These are phyloP conservation scores for Pyrenophora teres DNA, from an alignment of 2,329 filamentous ascomycete species.

Conservation along the genomic window DNA sequence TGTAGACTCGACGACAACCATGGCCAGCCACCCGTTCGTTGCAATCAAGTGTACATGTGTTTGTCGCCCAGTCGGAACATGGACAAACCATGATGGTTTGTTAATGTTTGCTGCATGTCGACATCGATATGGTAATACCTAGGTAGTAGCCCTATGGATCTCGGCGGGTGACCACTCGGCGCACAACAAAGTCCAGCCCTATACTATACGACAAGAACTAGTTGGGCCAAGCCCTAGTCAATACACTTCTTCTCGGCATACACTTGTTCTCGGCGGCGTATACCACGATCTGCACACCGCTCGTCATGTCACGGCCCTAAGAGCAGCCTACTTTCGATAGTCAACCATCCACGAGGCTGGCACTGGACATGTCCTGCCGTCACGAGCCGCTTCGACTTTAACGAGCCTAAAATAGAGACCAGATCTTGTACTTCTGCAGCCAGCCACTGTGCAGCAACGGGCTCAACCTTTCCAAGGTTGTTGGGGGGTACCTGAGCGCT, in stretches of 20 bases:
- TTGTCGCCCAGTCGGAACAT: conserved; percentile 16
- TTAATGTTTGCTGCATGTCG: not conserved
- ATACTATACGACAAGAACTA: conserved; percentile 1
- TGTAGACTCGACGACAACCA: not conserved
- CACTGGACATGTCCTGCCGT: conserved; percentile 10
- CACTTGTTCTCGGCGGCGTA: too few relatives aligned
- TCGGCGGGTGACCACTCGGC: too few relatives aligned
- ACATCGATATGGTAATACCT: too few relatives aligned
- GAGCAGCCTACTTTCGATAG: conserved; percentile 21
- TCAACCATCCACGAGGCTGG: conserved; percentile 19
- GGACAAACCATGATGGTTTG: conserved; percentile 18
- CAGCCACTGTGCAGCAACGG: conserved; percentile 25
- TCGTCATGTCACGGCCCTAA: conserved; percentile 35
- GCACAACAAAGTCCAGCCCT: conserved; percentile 3
- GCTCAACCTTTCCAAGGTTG: conserved; percentile 20
- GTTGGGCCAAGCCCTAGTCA: too few relatives aligned
- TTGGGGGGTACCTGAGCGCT: conserved; percentile 36
- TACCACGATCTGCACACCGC: conserved; percentile 27
- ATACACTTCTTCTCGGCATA: conserved; percentile 9
- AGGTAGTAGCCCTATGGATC: too few relatives aligned
- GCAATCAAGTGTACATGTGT: conserved; percentile 13
- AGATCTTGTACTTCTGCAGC: conserved; percentile 25
- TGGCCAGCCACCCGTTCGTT: not conserved
- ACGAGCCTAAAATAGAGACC: conserved; percentile 34
- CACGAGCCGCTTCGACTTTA: conserved; percentile 10